Percentiles rank a stretch among this genome's conserved stretches.
Evolutionary conservation across 352 stramenopile genomes (phyloP).

Genomic region (Phytophthora cryptogea): DNA sequence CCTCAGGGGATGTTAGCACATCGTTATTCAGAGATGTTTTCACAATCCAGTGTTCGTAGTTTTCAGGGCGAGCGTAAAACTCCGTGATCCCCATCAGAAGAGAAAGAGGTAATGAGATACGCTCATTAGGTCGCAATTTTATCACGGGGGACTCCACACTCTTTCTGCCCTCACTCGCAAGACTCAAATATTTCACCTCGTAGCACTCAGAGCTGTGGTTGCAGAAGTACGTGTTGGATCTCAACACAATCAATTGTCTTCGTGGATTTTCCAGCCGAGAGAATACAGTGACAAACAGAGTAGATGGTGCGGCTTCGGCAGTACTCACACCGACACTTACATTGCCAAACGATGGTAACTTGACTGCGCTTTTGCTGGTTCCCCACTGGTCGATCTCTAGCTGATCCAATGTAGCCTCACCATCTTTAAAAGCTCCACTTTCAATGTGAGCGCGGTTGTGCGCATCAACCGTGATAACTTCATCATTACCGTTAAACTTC

Average conservation of each 20-base stretch:
- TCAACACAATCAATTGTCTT: constrained; percentile 68
- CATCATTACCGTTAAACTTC: constrained; percentile 51
- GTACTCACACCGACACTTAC: constrained; percentile 62
- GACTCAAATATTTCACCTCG: constrained; percentile 73
- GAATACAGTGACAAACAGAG: constrained; percentile 69
- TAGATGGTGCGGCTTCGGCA: constrained; percentile 37
- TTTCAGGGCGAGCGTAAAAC: constrained; percentile 70
- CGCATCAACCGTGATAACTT: constrained; percentile 45
- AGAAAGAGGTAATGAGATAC: constrained; percentile 65
- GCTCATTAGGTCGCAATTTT: constrained; percentile 62
- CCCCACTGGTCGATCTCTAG: constrained; percentile 73
- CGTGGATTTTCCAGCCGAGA: constrained; percentile 72
- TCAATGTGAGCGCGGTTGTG: constrained; percentile 57
- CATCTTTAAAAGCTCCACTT: constrained; percentile 43
- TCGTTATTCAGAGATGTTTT: constrained; percentile 82
- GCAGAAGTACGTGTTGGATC: constrained; percentile 82
- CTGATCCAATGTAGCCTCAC: constrained; percentile 43
- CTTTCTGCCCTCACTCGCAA: constrained; percentile 52
- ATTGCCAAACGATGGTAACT: constrained; percentile 61
- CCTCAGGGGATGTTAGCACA: constrained; percentile 57
- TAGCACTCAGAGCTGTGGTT: constrained; percentile 81
- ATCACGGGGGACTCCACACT: constrained; percentile 64
- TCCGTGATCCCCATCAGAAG: constrained; percentile 85
- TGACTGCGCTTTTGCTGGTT: constrained; percentile 36
- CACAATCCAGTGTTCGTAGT: constrained; percentile 77